Base-by-base conservation (phyloP, 2,329 filamentous ascomycete genomes). In the Fusarium phyllophilum region DNA sequence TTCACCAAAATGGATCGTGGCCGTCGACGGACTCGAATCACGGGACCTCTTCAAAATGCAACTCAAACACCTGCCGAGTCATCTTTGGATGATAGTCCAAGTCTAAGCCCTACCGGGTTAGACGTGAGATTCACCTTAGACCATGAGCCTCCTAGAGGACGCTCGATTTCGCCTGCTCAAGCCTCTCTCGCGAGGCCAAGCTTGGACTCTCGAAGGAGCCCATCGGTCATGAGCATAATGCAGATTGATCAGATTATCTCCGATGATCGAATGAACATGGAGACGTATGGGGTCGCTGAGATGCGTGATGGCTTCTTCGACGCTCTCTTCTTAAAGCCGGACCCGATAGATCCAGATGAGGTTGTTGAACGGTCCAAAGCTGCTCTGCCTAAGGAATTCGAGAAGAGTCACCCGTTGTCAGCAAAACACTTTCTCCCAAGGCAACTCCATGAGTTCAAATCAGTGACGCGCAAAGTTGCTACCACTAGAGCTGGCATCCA, bases 401-500 rank as follows among this genome's bases (percentile, higher is more conserved):
- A 83, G 49, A 85, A 86, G 75, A 81, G 79, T 17, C 80, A 86
- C 61, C 86, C 86, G 24, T 78, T 89, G 11, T 88, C 86, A 6
- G 69, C 85, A 4, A 82, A 79, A 17, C 78, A 83, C 61, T 88
- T 89, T 67, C 62, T 89, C 11, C 84, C 85, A 7, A 83, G 83
- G 57, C 87, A 89, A 70, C 82, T 82, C 77, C 84, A 84, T 58
- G 86, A 85, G 66, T 69, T 87, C 15, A 81, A 80, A 66, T 81
- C 80, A 5, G 83, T 88, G 20, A 69, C 68, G 9, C 77, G 77
- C 44, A 80, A 81, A 29, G 80, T 89, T 26, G 80, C 82, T 11
- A 87, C 84, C 9, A 89, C 88, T 8, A 81, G 86, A 64, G 81
- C 85, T 24, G 88, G 88, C 4, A 84, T 90, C 56, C 85, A 84